Percentiles rank a stretch among this genome's conserved stretches.
Conservation (phyloP, 768 basidiomycete genomes). For the Tylopilus plumbeoviolaceoides region DNA sequence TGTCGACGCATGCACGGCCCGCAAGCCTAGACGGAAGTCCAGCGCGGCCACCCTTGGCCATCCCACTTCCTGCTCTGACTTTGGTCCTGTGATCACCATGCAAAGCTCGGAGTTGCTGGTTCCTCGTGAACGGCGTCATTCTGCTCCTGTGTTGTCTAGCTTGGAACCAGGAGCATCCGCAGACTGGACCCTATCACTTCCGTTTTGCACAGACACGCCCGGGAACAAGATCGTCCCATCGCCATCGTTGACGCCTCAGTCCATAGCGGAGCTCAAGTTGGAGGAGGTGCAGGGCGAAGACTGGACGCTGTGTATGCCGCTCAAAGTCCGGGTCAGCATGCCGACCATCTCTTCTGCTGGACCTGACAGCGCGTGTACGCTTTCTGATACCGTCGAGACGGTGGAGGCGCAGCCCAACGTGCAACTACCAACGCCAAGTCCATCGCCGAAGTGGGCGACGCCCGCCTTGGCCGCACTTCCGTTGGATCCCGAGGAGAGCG, state of each 20-base stretch:
- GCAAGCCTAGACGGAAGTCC: constrained; percentile 25
- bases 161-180: neutral
- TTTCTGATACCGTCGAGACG: constrained; percentile 1
- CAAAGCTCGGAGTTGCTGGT: constrained; percentile 17
- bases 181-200: constrained; percentile 32
- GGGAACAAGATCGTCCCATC: constrained; percentile 17
- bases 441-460: constrained; percentile 23
- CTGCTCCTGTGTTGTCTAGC: constrained; percentile 24
- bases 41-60: constrained; percentile 17
- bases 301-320: constrained; percentile 33
- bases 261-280: neutral
- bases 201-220: constrained; percentile 26
- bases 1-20: constrained; percentile 5
- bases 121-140: constrained; percentile 29
- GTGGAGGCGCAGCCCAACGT: neutral
- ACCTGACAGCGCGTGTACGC: constrained; percentile 1
- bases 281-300: constrained; percentile 21
- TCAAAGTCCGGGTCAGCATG: constrained; percentile 11
- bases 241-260: neutral
- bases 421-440: constrained; percentile 28
- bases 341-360: neutral
- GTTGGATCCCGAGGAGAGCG: constrained; percentile 8
- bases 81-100: neutral
- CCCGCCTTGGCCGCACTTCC: neutral
- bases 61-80: neutral